Base-by-base conservation (phyloP, 805 yeast species). In the Wickerhamomyces canadensis region DNA sequence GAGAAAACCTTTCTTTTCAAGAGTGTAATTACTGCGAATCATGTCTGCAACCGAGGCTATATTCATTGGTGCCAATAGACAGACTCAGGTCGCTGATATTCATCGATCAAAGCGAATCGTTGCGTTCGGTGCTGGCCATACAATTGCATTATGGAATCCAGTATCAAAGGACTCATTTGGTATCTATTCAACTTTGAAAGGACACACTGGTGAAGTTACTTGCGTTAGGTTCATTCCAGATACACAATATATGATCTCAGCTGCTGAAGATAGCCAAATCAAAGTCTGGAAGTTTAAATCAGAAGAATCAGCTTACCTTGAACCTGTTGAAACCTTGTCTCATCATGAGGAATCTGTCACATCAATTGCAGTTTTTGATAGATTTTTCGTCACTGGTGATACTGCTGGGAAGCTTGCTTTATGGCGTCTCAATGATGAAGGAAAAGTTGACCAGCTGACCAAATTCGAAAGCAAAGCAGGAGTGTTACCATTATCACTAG, bases 41-140 rank as follows among this genome's bases (percentile, higher is more conserved):
- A 51, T 48, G 54, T 35, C 50, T 2, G 35, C 33, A 23, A 37
- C 37, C 1, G 82, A 78, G 39, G 84, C 83, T 14, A 64, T 79
- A 4, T 81, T 83, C 54, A 65, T 74, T 15, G 94, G 94, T 13
- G 87, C 86, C 25, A 84, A 84, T 54, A 73, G 71, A 42, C 86
- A 80, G 48, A 63, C 77, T 5, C 74, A 71, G 41, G 76, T 72
- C 6, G 70, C 79, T 18, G 88, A 78, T 49, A 72, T 70, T 45
- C 65, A 69, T 41, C 37, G 52, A 0, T 36, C 38, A 1, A 47
- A 49, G 10, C 51, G 63, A 17, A 38, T 72, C 5, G 67, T 83
- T 6, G 94, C 93, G 0, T 85, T 68, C 56, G 95, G 89, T 7
- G 86, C 93, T 0, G 74, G 76, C 2, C 68, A 64, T 30, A 70